These are phyloP conservation scores for Pholiota microspora DNA, from an alignment of 768 basidiomycete species.

Conservation along the genomic window DNA sequence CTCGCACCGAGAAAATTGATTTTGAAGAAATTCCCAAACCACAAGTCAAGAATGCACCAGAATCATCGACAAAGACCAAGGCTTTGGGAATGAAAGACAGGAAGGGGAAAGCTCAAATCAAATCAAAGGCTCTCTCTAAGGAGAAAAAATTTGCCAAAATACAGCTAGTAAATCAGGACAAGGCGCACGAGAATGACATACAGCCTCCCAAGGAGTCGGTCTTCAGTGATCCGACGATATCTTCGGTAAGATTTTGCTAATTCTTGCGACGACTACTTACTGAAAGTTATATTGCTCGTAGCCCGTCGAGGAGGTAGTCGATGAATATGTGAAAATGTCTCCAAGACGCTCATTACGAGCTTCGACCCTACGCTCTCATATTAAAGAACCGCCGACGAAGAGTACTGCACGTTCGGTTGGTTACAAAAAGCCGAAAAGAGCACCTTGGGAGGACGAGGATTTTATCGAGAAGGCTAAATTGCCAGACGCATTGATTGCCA, in stretches of 20 bases:
- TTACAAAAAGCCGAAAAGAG: constrained; percentile 24
- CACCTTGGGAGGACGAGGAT: constrained; percentile 27
- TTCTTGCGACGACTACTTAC: background rate
- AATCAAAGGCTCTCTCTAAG: background rate
- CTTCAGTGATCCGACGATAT: no score
- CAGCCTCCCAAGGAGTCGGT: no score
- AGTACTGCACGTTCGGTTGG: background rate
- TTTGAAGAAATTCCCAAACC: constrained; percentile 16
- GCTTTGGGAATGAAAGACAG: constrained; percentile 30
- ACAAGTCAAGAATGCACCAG: background rate
- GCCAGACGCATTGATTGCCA: background rate
- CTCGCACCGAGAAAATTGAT: background rate
- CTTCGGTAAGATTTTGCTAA: background rate
- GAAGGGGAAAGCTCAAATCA: constrained; percentile 16
- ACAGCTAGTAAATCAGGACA: background rate
- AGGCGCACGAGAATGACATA: background rate
- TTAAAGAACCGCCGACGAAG: background rate
- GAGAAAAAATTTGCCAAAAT: background rate
- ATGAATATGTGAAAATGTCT: background rate
- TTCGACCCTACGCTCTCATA: constrained; percentile 4
- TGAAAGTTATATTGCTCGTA: background rate
- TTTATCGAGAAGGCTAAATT: constrained; percentile 4
- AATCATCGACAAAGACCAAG: background rate
- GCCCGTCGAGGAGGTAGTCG: background rate
- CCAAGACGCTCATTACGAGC: constrained; percentile 11